Conservation (phyloP, 441 rosid species). For the Erysimum pusillum region DNA sequence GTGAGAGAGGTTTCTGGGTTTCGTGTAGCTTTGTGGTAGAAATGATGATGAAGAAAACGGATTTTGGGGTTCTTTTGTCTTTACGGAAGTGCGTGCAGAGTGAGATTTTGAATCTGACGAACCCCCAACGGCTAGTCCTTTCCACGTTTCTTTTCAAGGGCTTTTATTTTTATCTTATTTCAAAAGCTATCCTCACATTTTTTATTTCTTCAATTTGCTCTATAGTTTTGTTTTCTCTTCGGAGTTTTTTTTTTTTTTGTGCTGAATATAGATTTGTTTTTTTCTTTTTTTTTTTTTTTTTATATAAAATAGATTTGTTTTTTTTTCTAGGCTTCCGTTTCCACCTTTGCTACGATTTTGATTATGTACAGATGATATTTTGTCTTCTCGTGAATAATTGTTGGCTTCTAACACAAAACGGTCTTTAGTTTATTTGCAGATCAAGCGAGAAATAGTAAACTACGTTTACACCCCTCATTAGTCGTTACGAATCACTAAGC, state of each 20-base stretch:
- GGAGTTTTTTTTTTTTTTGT: not conserved
- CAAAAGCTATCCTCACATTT: conserved; percentile 4
- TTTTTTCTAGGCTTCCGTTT: conserved; percentile 5
- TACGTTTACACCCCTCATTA: conserved; percentile 6
- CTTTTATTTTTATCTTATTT: conserved; percentile 10
- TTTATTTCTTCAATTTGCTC: not conserved
- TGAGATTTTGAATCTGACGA: conserved; percentile 45
- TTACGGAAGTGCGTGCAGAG: conserved; percentile 44
- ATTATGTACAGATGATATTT: not conserved
- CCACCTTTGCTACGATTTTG: not conserved
- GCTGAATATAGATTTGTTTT: no score
- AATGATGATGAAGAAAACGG: conserved; percentile 24
- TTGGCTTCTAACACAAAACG: conserved; percentile 3
- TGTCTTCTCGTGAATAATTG: conserved; percentile 32
- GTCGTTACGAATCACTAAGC: not conserved
- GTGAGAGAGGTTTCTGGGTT: conserved; percentile 13
- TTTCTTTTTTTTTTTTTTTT: no score
- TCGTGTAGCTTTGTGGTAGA: conserved; percentile 29
- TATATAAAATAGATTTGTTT: no score
- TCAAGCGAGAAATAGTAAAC: not conserved
- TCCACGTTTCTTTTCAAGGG: conserved; percentile 37
- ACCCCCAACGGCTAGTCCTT: conserved; percentile 47
- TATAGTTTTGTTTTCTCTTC: not conserved
- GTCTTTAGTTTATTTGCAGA: conserved; percentile 12
- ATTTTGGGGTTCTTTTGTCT: conserved; percentile 41